Evolutionary conservation across 495 filamentous ascomycete species (phyloP).

Genomic region (Podospora conica): DNA sequence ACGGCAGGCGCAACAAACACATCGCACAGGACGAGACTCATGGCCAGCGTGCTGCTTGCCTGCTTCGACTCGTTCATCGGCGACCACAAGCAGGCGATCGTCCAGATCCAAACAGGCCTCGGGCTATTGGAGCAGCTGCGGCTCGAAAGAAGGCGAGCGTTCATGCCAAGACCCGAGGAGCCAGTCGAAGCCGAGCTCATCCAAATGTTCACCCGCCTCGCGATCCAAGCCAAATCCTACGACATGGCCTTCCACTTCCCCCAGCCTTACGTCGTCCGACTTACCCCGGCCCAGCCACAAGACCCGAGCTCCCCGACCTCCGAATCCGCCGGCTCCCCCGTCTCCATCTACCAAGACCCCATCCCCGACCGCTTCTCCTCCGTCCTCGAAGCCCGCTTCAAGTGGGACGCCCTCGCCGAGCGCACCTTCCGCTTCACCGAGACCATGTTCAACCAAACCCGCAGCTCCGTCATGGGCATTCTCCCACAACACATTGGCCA

Average conservation of each 20-base stretch:
- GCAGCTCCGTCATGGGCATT: constrained; percentile 41
- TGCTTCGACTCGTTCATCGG: constrained; percentile 49
- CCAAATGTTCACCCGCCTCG: constrained; percentile 52
- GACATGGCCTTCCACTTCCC: constrained; percentile 57
- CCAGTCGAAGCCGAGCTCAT: constrained; percentile 51
- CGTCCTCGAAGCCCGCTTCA: constrained; percentile 42
- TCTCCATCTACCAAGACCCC: constrained; percentile 31
- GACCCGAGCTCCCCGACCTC: constrained; percentile 36
- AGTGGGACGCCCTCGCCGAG: constrained; percentile 47
- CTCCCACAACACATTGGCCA: constrained; percentile 41
- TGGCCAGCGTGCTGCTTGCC: constrained; percentile 44
- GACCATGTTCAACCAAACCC: constrained; percentile 41
- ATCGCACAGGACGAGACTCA: constrained; percentile 39
- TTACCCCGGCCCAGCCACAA: constrained; percentile 33
- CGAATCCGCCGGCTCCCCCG: constrained; percentile 37
- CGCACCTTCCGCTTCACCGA: constrained; percentile 49
- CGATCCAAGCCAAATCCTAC: constrained; percentile 54
- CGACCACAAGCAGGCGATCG: constrained; percentile 43
- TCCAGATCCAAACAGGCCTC: constrained; percentile 42
- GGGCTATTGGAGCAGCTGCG: constrained; percentile 40
- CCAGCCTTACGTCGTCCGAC: constrained; percentile 47
- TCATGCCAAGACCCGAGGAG: constrained; percentile 36
- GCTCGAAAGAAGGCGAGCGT: constrained; percentile 32
- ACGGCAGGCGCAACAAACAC: constrained; percentile 27
- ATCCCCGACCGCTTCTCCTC: constrained; percentile 44